A percentile compares a stretch with the other conserved stretches of the same genome.
These are phyloP conservation scores for Coemansia sp. DNA, from an alignment of 192 early-diverging fungal species.

Conservation along the genomic window DNA sequence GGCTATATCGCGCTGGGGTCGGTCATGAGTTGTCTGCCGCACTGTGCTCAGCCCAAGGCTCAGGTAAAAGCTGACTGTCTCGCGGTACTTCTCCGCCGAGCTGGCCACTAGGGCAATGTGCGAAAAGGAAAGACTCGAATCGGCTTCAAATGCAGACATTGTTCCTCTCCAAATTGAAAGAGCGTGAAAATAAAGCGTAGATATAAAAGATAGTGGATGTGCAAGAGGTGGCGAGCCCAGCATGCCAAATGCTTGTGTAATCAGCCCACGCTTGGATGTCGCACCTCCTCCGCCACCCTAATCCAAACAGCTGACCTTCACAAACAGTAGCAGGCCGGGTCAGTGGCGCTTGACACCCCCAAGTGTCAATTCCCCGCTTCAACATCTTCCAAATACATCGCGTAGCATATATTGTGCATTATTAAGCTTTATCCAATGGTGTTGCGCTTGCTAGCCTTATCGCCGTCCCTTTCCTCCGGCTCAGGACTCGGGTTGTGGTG, in stretches of 20 bases:
- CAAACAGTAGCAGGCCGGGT: too few relatives aligned
- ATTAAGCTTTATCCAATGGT: slow-evolving; percentile 16
- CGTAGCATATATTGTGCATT: too few relatives aligned
- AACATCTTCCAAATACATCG: too few relatives aligned
- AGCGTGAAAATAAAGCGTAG: background rate
- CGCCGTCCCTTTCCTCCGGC: background rate
- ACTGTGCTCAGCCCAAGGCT: slow-evolving; percentile 62
- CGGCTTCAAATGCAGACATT: slow-evolving; percentile 4
- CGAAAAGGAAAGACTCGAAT: slow-evolving; percentile 41
- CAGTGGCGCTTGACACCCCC: too few relatives aligned
- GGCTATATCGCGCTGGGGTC: slow-evolving; percentile 33
- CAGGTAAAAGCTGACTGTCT: slow-evolving; percentile 60
- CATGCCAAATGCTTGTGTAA: too few relatives aligned
- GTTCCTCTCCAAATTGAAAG: background rate
- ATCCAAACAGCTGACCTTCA: too few relatives aligned
- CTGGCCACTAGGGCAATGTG: slow-evolving; percentile 47
- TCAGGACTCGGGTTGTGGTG: background rate
- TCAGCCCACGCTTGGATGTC: too few relatives aligned
- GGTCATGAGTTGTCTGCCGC: slow-evolving; percentile 31
- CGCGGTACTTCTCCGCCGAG: slow-evolving; percentile 23
- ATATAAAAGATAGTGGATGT: too few relatives aligned
- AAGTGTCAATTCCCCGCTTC: too few relatives aligned
- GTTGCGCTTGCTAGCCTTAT: slow-evolving; percentile 23
- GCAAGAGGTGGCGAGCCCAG: too few relatives aligned
- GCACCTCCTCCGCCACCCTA: too few relatives aligned